Base-by-base conservation (phyloP, 2,329 filamentous ascomycete genomes). In the Penicillium psychrosexuale region DNA sequence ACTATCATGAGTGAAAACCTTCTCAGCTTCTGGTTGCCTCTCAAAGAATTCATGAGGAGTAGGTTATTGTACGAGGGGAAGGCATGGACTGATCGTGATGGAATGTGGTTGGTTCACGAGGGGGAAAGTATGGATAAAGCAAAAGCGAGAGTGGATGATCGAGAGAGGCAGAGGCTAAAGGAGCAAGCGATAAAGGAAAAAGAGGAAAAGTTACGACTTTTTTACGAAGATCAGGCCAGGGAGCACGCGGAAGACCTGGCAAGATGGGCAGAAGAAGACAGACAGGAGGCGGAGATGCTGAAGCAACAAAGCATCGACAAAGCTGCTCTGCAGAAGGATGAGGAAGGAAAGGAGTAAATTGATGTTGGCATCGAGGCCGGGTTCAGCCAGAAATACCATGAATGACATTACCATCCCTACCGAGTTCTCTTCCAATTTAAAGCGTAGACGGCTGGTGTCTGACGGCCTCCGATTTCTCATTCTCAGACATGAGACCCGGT, bases 11-110 rank as follows among this genome's bases (percentile, higher is more conserved):
- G 0, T 15, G 38, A 40, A 24, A 40, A 12, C 19, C 12, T 40
- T 0, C 15, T 40, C 8, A 1, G 5, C 0, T 28, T 28, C 12
- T 42, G 39, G 39, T 28, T 12, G 15, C 0, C 1, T 1, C 4
- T 42, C 1, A 3, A 12, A 3, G 8, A n/a, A 7, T 42, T 12
- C 1, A 17, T 28, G 3, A 7, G 0, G 5, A 1, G 15, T 2
- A 42, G 17, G 1, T 12, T 42, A 8, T 1, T 28, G 7, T 28
- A 42, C 1, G 39, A 42, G 1, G 24, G 9, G 1, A 42, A 42
- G 24, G 39, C 39, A 28, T 42, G 8, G 8, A 1, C 3, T 0
- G 12, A 13, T 40, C 3, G 8, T 12, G 1, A 39, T 24, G 39
- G 24, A 17, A 28, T 0, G 17, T 42, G 39, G 15, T 6, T 42